Conservation (phyloP, 129 eudicot genomes). For the Tagetes erecta region DNA sequence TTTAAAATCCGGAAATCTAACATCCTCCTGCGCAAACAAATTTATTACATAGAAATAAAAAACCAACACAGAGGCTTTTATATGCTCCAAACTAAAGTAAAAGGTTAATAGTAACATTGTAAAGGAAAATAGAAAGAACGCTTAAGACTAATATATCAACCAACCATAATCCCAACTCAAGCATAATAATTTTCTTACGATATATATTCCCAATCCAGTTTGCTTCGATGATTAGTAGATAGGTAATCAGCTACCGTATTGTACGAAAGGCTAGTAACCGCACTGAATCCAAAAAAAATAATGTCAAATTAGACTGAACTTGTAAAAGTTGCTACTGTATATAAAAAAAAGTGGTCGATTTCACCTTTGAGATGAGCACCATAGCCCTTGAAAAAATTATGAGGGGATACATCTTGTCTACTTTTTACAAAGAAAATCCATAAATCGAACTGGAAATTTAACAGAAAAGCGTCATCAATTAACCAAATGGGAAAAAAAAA, state of each 20-base stretch:
- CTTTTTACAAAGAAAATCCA: too few relatives aligned
- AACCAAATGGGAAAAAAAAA: too few relatives aligned
- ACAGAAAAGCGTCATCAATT: too few relatives aligned
- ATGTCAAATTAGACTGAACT: background rate
- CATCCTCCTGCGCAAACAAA: constrained; percentile 72
- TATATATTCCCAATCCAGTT: constrained; percentile 72
- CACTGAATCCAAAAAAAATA: constrained; percentile 47
- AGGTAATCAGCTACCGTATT: constrained; percentile 92
- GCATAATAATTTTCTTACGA: constrained; percentile 61
- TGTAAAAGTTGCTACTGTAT: too few relatives aligned
- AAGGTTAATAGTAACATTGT: too few relatives aligned
- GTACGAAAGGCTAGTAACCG: constrained; percentile 76
- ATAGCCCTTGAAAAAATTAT: too few relatives aligned
- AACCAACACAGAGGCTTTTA: background rate
- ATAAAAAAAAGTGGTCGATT: too few relatives aligned
- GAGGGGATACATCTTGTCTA: too few relatives aligned
- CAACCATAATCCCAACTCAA: constrained; percentile 94
- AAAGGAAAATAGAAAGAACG: too few relatives aligned
- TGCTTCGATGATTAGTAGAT: constrained; percentile 63
- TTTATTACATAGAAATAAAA: background rate
- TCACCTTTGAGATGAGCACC: too few relatives aligned
- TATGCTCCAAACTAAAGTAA: constrained; percentile 47
- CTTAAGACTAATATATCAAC: constrained; percentile 77
- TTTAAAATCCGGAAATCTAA: constrained; percentile 71
- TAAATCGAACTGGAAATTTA: too few relatives aligned